These are phyloP conservation scores for Rhododendron griersonianum DNA, from an alignment of 148 eudicot genomes.

Conservation along the genomic window DNA sequence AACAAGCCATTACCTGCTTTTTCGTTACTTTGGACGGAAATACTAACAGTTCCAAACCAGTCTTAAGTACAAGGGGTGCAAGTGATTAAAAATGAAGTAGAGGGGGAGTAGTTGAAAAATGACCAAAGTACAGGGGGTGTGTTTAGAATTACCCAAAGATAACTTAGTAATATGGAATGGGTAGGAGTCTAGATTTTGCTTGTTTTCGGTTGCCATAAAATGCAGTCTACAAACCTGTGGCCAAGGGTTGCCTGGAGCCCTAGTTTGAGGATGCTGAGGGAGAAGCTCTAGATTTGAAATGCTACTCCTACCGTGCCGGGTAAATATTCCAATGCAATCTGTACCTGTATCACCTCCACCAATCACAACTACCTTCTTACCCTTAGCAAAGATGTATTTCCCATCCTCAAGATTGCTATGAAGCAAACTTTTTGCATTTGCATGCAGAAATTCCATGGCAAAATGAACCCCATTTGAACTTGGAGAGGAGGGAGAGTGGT, in stretches of 20 bases:
- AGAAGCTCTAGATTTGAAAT: constrained; percentile 85
- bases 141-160: no score
- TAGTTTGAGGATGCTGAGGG: constrained; percentile 73
- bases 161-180: no score
- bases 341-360: constrained; percentile 99
- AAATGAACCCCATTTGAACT: constrained; percentile 59
- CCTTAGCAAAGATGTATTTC: constrained; percentile 86
- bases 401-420: constrained; percentile 88
- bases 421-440: constrained; percentile 92
- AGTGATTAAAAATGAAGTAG: no score
- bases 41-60: no score
- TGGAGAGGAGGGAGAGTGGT: no score
- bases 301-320: constrained; percentile 82
- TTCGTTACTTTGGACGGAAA: no score
- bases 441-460: constrained; percentile 97
- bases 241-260: constrained; percentile 99
- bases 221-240: constrained; percentile 36
- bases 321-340: constrained; percentile 91
- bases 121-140: no score
- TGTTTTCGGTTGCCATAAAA: no score
- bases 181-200: no score
- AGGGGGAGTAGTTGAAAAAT: no score
- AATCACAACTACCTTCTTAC: constrained; percentile 92
- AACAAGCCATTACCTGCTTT: no score
- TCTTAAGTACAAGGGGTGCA: no score